Base-by-base conservation (phyloP, 2,329 filamentous ascomycete genomes). In the Ophiostoma sp. region DNA sequence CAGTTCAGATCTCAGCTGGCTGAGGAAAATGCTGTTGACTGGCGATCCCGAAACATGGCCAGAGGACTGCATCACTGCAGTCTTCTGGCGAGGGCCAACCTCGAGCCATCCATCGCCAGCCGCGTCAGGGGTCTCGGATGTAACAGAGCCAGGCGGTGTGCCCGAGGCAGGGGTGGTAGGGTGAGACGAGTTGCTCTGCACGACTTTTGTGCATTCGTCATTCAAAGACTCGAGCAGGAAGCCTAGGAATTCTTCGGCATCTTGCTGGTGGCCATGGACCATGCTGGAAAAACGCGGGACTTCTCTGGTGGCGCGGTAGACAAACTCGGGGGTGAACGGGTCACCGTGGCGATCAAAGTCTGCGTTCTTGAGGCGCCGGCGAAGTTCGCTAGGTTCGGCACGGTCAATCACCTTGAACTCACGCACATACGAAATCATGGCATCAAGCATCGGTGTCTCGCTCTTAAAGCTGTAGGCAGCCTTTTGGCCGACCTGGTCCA, bases 241-340 rank as follows among this genome's bases (percentile, higher is more conserved):
- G 0, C 93, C 94, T 38, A 99, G 82, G 73, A 99, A 99, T 75
- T 99, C 95, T 76, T 99, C 93, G 0, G 95, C 95, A 79, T 99
- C 95, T 81, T 99, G 94, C 77, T 99, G 95, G 74, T 97, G 94
- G 16, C 95, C 95, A 70, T 93, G 90, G 89, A 91, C 89, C 93
- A 99, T 97, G 75, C 90, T 91, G 38, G 91, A 89, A 78, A 99
- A 99, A 67, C 93, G 88, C 60, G 93, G 89, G 69, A 97, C 83
- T 74, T 90, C 87, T 74, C 90, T 88, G 75, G 98, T 96, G 55
- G 93, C 92, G 70, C 97, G 90, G 76, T 98, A 99, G 27, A 99
- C 92, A 77, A 96, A 97, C 75, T 97, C 93, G 0, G 95, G 95
- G 27, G 88, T 94, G 70, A 99, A 93, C 2, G 93, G 85, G 68